phyloP scores from a whole-genome alignment of 148 eudicot genomes.

The Silene conica region DNA sequence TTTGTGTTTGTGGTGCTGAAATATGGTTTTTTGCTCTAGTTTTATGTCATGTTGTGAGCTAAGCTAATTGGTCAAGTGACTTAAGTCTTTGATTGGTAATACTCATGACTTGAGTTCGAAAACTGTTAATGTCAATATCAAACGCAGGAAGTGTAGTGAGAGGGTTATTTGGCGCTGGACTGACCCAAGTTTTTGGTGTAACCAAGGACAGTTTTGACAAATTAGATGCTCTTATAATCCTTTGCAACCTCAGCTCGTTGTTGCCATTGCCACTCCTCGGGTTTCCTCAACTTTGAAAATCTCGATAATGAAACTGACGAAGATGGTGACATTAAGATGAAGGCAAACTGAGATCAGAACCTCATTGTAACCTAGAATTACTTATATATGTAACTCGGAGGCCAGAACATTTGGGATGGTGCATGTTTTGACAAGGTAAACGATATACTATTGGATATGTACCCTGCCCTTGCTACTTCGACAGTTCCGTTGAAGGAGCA shows the following conservation, averaged over 20 bases:
- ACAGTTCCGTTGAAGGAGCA: neutral
- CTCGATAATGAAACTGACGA: slow-evolving; percentile 34
- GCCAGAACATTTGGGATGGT: neutral
- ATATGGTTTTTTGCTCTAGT: too few species aligned
- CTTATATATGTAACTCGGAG: neutral
- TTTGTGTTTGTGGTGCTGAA: too few species aligned
- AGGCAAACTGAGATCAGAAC: slow-evolving; percentile 43
- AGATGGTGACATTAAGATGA: slow-evolving; percentile 59
- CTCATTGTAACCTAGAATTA: neutral
- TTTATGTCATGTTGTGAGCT: too few species aligned
- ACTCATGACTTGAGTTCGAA: too few species aligned
- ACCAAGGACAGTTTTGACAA: slow-evolving; percentile 77
- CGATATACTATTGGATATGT: neutral
- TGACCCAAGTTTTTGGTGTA: slow-evolving; percentile 83
- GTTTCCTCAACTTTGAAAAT: slow-evolving; percentile 66
- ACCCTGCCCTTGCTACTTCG: neutral
- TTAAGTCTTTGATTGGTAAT: too few species aligned
- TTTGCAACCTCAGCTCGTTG: slow-evolving; percentile 92
- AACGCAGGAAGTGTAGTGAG: slow-evolving; percentile 89
- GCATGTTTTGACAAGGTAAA: neutral
- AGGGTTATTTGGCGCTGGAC: slow-evolving; percentile 83
- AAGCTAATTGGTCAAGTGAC: too few species aligned
- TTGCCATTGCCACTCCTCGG: slow-evolving; percentile 82
- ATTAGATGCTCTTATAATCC: slow-evolving; percentile 61
- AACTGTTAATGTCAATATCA: slow-evolving; percentile 92